These are phyloP conservation scores for Saccharomycopsis oosterbeekiorum DNA, from an alignment of 805 yeast genomes.

Conservation along the genomic window DNA sequence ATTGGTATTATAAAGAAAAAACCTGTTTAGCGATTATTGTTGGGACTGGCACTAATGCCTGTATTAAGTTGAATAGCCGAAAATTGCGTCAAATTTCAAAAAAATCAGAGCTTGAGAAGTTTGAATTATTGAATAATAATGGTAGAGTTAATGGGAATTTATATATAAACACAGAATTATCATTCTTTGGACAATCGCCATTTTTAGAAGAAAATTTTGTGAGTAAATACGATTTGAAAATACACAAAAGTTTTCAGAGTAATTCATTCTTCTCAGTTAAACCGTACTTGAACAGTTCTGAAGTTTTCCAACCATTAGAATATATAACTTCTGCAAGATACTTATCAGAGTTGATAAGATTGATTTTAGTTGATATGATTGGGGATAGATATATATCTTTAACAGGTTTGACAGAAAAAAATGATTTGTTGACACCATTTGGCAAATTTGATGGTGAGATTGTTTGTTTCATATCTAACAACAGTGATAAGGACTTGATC, in stretches of 20 bases:
- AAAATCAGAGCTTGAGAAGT: not conserved
- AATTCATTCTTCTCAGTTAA: not conserved
- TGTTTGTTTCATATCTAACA: constrained; percentile 2
- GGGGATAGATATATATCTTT: not conserved
- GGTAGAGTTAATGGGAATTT: not conserved
- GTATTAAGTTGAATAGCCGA: not conserved
- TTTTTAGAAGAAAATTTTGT: not conserved
- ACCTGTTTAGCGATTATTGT: not conserved
- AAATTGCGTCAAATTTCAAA: not conserved
- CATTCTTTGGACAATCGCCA: not conserved
- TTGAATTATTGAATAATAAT: not conserved
- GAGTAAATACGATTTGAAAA: not conserved
- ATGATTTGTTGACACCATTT: not conserved
- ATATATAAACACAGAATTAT: not conserved
- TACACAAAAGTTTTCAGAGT: not conserved
- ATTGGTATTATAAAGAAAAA: not conserved
- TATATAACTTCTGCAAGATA: constrained; percentile 12
- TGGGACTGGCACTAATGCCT: not conserved
- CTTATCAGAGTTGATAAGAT: constrained; percentile 4
- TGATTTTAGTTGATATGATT: not conserved
- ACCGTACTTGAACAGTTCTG: not conserved
- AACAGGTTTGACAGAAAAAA: not conserved
- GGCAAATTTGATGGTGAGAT: not conserved
- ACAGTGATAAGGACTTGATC: not conserved
- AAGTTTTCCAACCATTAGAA: constrained; percentile 8